These are phyloP conservation scores for Nicotiana noctiflora DNA, from an alignment of 257 asterid genomes.

Conservation along the genomic window DNA sequence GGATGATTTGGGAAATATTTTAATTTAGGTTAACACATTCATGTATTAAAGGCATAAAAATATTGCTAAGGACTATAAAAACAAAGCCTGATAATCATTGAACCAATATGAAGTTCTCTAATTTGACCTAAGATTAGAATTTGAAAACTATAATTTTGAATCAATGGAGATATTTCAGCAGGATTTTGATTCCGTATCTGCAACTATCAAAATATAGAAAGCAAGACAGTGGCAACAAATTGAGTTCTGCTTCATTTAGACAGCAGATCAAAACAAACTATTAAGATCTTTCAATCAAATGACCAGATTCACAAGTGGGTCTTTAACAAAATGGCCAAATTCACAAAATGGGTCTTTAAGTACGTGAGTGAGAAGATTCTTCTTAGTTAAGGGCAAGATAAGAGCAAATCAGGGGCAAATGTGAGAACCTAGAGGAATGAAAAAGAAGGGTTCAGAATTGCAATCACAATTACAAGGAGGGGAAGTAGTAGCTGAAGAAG, in stretches of 20 bases:
- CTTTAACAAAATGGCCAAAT: background rate
- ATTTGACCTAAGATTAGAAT: background rate
- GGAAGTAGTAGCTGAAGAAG: constrained; percentile 45
- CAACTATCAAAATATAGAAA: background rate
- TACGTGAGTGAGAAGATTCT: too few species aligned
- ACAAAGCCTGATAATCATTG: background rate
- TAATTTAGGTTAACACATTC: background rate
- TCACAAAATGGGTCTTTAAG: background rate
- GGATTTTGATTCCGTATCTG: background rate
- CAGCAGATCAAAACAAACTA: constrained; percentile 22
- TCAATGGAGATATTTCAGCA: background rate
- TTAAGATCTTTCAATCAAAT: background rate
- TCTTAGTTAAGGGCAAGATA: background rate
- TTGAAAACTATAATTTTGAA: background rate
- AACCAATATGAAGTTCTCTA: background rate
- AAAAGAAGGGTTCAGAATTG: constrained; percentile 53
- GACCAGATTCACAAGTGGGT: background rate
- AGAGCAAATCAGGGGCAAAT: background rate
- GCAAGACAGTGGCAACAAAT: background rate
- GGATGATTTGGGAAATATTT: background rate
- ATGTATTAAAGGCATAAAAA: background rate
- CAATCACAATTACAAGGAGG: constrained; percentile 80
- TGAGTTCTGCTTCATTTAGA: background rate
- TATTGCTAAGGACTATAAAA: background rate
- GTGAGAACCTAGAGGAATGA: constrained; percentile 54